Conservation (phyloP, 305 asterid genomes). For the Rubia peregrina region DNA sequence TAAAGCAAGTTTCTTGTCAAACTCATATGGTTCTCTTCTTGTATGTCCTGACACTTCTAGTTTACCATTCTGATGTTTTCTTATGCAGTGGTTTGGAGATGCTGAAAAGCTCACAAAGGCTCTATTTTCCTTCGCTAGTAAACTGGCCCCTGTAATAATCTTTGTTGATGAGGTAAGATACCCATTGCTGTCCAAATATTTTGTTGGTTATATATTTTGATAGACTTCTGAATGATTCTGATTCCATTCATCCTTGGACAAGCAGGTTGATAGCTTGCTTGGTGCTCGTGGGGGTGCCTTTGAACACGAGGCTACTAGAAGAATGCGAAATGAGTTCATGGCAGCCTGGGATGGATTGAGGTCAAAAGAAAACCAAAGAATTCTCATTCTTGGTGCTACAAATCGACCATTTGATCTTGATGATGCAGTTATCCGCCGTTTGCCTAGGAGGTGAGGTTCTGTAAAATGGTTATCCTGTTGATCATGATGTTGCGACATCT, state of each 20-base stretch:
- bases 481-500: neutral
- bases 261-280: constrained; percentile 95
- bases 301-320: constrained; percentile 98
- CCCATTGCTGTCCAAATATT: neutral
- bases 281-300: constrained; percentile 98
- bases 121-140: constrained; percentile 96
- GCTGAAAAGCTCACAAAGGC: constrained; percentile 96
- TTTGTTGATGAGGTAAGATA: constrained; percentile 91
- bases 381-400: constrained; percentile 97
- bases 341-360: constrained; percentile 99
- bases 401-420: constrained; percentile 99
- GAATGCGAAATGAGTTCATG: constrained; percentile 98
- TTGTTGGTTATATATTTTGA: neutral
- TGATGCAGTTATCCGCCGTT: constrained; percentile 98
- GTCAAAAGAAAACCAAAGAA: constrained; percentile 87
- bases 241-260: constrained; percentile 17
- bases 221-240: neutral
- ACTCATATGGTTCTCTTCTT: constrained; percentile 6
- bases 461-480: neutral
- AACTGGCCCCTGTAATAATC: constrained; percentile 90
- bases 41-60: constrained; percentile 2
- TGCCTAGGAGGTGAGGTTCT: constrained; percentile 74
- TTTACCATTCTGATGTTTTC: constrained; percentile 19
- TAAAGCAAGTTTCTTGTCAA: neutral
- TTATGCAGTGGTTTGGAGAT: constrained; percentile 98